A percentile compares a stretch with the other conserved stretches of the same genome.
phyloP scores from a whole-genome alignment of 306 rosid species.

The Inga laurina region DNA sequence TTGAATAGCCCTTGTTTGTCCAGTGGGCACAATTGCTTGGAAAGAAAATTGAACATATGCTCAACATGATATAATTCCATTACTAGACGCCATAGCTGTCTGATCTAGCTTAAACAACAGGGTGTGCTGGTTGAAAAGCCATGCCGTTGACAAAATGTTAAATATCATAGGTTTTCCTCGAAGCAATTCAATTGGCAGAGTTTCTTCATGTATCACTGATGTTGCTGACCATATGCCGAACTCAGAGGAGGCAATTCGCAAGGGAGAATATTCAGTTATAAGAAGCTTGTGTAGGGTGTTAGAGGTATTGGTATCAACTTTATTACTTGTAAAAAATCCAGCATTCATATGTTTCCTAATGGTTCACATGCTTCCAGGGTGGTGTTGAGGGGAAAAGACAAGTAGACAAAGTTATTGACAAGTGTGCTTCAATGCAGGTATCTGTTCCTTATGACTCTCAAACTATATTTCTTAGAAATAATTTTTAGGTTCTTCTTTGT shows the following conservation, averaged over 20 bases:
- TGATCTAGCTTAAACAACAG: neutral
- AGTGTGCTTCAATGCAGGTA: constrained; percentile 94
- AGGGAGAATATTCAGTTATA: constrained; percentile 90
- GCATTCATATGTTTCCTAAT: constrained; percentile 22
- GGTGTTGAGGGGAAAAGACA: constrained; percentile 95
- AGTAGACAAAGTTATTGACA: constrained; percentile 94
- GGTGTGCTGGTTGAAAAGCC: neutral
- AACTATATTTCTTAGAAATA: constrained; percentile 7
- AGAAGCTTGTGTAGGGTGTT: constrained; percentile 88
- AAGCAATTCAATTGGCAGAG: constrained; percentile 73
- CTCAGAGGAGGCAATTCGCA: constrained; percentile 86
- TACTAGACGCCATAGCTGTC: neutral
- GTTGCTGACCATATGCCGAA: constrained; percentile 59
- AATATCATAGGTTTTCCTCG: constrained; percentile 69
- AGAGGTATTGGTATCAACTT: constrained; percentile 61
- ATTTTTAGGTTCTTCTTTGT: constrained; percentile 26
- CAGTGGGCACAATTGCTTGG: neutral
- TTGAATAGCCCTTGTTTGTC: neutral
- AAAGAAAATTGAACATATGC: constrained; percentile 2
- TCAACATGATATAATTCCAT: neutral
- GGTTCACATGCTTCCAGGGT: constrained; percentile 57
- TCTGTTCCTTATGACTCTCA: constrained; percentile 23
- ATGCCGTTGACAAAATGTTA: constrained; percentile 17
- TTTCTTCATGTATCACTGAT: constrained; percentile 57
- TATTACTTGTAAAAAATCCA: constrained; percentile 21